phyloP scores from a whole-genome alignment of 2,329 filamentous ascomycete genomes.

The Lecanicillium sp. region DNA sequence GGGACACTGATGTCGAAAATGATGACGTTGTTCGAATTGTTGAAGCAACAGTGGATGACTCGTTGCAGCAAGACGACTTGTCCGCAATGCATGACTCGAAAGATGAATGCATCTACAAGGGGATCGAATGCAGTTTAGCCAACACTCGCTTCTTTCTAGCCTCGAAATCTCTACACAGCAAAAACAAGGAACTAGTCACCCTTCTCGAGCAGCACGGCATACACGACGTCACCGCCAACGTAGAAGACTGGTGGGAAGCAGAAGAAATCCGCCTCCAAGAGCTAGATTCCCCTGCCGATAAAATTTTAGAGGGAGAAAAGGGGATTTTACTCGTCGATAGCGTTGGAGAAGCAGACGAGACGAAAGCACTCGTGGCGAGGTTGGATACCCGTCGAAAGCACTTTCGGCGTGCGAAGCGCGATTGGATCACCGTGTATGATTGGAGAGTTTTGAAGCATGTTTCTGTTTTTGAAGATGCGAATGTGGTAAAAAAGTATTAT shows the following conservation, averaged over 20 bases:
- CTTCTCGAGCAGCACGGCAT: constrained; percentile 36
- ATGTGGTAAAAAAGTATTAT: constrained; percentile 21
- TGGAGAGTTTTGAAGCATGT: constrained; percentile 37
- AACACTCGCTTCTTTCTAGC: too few relatives aligned
- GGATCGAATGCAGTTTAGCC: too few relatives aligned
- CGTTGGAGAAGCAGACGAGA: constrained; percentile 20
- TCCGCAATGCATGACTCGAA: too few relatives aligned
- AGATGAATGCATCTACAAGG: too few relatives aligned
- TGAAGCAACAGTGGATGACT: too few relatives aligned
- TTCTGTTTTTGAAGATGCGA: constrained; percentile 27
- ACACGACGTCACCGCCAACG: constrained; percentile 21
- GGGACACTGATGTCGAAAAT: too few relatives aligned
- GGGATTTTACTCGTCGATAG: constrained; percentile 35
- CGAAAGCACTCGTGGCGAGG: constrained; percentile 21
- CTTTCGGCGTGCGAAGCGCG: constrained; percentile 19
- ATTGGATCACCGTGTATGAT: constrained; percentile 36
- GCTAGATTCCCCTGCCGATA: background rate
- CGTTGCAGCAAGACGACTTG: too few relatives aligned
- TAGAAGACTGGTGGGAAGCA: constrained; percentile 22
- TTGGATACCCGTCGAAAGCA: constrained; percentile 22
- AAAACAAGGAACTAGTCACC: background rate
- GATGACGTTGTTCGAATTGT: too few relatives aligned
- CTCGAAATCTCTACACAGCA: too few relatives aligned
- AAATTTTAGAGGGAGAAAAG: constrained; percentile 15
- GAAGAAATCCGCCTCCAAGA: background rate